A percentile compares a stretch with the other conserved stretches of the same genome.
Conservation (phyloP, 305 asterid genomes). For the Solanum chacoense region DNA sequence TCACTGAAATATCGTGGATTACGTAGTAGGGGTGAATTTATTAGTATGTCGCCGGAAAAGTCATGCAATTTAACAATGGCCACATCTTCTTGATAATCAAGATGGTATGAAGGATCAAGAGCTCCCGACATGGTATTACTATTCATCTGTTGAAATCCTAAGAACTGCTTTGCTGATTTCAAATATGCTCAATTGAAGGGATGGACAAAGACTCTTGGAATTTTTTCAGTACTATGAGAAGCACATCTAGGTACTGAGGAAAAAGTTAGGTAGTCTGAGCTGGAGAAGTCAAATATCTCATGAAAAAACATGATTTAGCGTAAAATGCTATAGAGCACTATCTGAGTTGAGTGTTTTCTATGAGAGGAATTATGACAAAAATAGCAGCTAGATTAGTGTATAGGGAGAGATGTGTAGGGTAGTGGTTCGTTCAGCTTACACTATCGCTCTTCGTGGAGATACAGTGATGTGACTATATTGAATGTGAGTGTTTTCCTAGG, state of each 20-base stretch:
- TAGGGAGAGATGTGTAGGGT: neutral
- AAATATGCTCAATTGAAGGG: neutral
- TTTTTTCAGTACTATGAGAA: neutral
- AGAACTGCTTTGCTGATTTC: neutral
- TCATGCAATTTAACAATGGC: neutral
- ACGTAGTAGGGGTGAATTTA: neutral
- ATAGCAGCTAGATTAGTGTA: neutral
- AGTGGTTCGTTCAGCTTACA: neutral
- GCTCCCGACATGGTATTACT: neutral
- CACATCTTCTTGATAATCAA: neutral
- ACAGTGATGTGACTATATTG: neutral
- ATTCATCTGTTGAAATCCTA: neutral
- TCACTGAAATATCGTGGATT: neutral
- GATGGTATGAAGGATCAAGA: neutral
- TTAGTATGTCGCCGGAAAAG: neutral
- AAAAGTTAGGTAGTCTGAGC: neutral
- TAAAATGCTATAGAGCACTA: neutral
- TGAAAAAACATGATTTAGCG: neutral
- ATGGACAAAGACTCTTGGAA: neutral
- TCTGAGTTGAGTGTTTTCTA: neutral
- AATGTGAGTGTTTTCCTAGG: neutral
- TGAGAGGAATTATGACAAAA: neutral
- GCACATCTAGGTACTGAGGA: neutral
- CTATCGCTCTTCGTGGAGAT: neutral
- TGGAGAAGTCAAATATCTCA: neutral